These are phyloP conservation scores for Tephrocybe sp. DNA, from an alignment of 768 basidiomycete species.

Conservation along the genomic window DNA sequence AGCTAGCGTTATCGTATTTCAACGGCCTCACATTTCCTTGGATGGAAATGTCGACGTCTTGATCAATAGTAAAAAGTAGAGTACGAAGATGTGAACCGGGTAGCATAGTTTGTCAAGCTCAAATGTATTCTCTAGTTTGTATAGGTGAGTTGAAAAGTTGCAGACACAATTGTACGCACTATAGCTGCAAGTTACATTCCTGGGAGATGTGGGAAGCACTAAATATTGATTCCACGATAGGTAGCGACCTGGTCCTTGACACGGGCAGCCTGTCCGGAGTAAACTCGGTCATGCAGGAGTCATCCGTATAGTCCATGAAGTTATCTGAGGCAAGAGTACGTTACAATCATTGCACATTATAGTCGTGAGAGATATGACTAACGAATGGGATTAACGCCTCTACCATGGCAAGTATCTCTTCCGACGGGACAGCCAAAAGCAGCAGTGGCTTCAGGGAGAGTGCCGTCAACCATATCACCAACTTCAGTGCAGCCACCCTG, in stretches of 20 bases:
- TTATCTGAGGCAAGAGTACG: constrained; percentile 31
- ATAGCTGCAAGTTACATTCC: too few species aligned
- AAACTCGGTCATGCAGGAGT: constrained; percentile 50
- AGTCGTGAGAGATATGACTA: constrained; percentile 13
- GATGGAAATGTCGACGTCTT: too few species aligned
- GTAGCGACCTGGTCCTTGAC: constrained; percentile 40
- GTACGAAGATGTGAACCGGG: too few species aligned
- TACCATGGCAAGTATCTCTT: constrained; percentile 35
- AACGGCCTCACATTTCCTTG: too few species aligned
- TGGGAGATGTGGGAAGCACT: too few species aligned
- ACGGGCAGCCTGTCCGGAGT: constrained; percentile 45
- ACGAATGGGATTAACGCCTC: constrained; percentile 46
- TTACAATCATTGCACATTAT: not conserved
- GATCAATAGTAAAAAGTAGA: too few species aligned
- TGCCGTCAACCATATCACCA: constrained; percentile 47
- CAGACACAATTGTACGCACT: too few species aligned
- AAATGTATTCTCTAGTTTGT: too few species aligned
- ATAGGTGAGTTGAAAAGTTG: too few species aligned
- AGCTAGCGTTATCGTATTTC: too few species aligned
- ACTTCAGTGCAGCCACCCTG: constrained; percentile 44
- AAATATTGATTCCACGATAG: constrained; percentile 43
- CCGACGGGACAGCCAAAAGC: constrained; percentile 41
- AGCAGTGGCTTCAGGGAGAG: constrained; percentile 44
- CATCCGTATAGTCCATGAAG: constrained; percentile 55
- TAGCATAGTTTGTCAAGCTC: too few species aligned